These are phyloP conservation scores for Cladophialophora yegresii DNA, from an alignment of 2,329 filamentous ascomycete species.

Conservation along the genomic window DNA sequence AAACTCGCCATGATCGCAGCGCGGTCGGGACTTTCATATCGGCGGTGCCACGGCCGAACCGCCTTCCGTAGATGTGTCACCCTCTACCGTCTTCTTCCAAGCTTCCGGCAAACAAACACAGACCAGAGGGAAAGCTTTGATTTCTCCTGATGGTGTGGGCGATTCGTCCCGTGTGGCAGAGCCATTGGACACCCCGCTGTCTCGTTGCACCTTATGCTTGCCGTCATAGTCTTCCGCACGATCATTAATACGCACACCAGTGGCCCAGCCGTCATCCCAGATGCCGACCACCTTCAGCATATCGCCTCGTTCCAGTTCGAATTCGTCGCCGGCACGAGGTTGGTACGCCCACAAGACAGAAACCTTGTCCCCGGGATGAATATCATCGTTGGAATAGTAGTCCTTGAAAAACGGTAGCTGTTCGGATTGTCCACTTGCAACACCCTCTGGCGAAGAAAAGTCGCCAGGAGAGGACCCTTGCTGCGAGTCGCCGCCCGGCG, in stretches of 20 bases:
- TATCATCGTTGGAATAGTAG: conserved; percentile 97
- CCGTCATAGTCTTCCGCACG: conserved; percentile 86
- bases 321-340: conserved; percentile 89
- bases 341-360: conserved; percentile 96
- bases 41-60: conserved; percentile 47
- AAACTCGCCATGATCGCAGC: conserved; percentile 24
- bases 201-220: conserved; percentile 73
- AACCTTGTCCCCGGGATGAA: conserved; percentile 86
- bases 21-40: conserved; percentile 21
- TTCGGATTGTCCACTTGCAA: conserved; percentile 88
- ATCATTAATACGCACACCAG: conserved; percentile 79
- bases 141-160: conserved; percentile 71
- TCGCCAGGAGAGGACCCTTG: conserved; percentile 76
- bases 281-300: conserved; percentile 98
- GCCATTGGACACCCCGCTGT: conserved; percentile 88
- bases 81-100: conserved; percentile 95
- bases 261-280: conserved; percentile 99
- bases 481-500: conserved; percentile 78
- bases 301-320: conserved; percentile 87
- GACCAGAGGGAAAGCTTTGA: conserved; percentile 96
- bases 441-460: conserved; percentile 80
- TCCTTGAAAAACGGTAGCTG: conserved; percentile 97
- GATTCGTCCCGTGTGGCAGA: conserved; percentile 63
- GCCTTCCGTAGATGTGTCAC: conserved; percentile 71
- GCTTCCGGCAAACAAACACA: conserved; percentile 94